A percentile compares a stretch with the other conserved stretches of the same genome.
These are phyloP conservation scores for Aspergillus baeticus DNA, from an alignment of 495 filamentous ascomycete genomes.

Conservation along the genomic window DNA sequence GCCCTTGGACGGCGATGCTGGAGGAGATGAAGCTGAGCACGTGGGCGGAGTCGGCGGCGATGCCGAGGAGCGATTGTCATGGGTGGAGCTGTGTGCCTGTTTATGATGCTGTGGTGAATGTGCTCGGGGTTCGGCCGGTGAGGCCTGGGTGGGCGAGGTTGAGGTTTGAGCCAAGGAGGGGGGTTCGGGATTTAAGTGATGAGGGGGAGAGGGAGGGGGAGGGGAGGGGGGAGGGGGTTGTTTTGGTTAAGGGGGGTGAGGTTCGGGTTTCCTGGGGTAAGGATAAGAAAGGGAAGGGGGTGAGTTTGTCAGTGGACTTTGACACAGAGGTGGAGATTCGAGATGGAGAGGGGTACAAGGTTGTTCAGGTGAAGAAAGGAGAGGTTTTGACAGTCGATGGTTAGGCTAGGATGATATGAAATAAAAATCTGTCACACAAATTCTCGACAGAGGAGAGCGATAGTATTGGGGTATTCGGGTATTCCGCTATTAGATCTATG, in stretches of 20 bases:
- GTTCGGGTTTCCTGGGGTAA: not conserved
- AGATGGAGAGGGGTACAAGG: not conserved
- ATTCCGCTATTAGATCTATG: not conserved
- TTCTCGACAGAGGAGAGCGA: too few relatives aligned
- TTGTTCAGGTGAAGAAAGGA: too few relatives aligned
- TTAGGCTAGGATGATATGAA: not conserved
- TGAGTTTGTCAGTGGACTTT: not conserved
- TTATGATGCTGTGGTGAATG: conserved; percentile 23
- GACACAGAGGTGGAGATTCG: not conserved
- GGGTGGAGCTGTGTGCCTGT: conserved; percentile 28
- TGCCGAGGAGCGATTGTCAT: conserved; percentile 29
- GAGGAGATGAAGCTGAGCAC: conserved; percentile 21
- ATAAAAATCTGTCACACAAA: too few relatives aligned
- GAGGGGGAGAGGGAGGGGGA: conserved; percentile 1
- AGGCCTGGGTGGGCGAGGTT: conserved; percentile 19
- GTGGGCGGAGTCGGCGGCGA: conserved; percentile 27
- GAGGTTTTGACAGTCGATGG: too few relatives aligned
- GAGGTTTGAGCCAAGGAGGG: conserved; percentile 20
- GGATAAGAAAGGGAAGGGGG: not conserved
- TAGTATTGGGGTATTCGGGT: too few relatives aligned
- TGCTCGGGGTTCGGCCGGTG: conserved; percentile 19
- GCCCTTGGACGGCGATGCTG: conserved; percentile 27
- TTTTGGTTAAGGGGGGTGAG: not conserved
- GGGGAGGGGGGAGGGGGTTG: not conserved
- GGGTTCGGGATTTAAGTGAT: conserved; percentile 18